Evolutionary conservation across 1,284 basidiomycete species (phyloP).

Genomic region (Ceratobasidium sp.): DNA sequence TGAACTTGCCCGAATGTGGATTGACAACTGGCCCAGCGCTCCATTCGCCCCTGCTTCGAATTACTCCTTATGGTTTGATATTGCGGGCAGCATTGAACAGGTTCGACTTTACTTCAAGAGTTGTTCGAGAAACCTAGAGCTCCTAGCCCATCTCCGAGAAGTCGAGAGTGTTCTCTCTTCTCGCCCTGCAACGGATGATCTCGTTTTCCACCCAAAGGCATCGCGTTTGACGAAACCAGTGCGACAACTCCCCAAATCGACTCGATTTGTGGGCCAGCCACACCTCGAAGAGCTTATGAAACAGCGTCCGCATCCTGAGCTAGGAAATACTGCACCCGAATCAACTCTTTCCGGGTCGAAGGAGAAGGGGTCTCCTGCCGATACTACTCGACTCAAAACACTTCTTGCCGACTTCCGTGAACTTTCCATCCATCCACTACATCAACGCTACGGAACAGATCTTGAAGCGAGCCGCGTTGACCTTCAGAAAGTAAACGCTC

Average conservation of each 20-base stretch:
- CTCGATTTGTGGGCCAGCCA: neutral
- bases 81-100: neutral
- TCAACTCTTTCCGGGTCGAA: neutral
- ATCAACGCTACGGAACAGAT: neutral
- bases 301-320: neutral
- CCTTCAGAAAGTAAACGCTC: neutral
- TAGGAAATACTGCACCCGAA: neutral
- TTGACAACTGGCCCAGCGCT: slow-evolving; percentile 7
- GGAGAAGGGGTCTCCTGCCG: neutral
- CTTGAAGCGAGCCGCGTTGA: neutral
- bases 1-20: neutral
- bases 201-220: neutral
- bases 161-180: neutral
- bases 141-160: neutral
- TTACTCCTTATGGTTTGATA: slow-evolving; percentile 5
- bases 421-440: neutral
- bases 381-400: neutral
- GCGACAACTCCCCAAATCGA: neutral
- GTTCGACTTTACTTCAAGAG: neutral
- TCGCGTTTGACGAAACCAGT: neutral
- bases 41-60: neutral
- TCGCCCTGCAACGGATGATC: neutral
- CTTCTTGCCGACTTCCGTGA: neutral
- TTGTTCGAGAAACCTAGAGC: slow-evolving; percentile 6
- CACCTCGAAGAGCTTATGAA: neutral